A percentile compares a stretch with the other conserved stretches of the same genome.
These are phyloP conservation scores for Diaporthe sp. DNA, from an alignment of 2,329 filamentous ascomycete species.

Conservation along the genomic window DNA sequence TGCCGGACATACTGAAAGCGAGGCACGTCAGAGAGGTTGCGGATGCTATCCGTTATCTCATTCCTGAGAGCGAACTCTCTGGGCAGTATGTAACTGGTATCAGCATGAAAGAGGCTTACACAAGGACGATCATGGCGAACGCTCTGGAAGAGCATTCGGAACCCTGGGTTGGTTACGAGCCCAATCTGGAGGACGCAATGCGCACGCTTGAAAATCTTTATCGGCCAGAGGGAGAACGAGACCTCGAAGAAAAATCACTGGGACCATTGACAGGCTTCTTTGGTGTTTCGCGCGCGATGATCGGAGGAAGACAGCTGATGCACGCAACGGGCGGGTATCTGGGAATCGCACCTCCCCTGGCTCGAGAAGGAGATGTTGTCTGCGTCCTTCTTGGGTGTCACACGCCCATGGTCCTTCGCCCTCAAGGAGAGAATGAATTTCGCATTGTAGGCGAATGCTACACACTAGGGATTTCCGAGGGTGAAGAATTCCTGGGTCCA, in stretches of 20 bases:
- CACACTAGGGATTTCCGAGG: background rate
- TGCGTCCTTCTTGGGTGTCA: background rate
- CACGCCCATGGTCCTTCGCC: background rate
- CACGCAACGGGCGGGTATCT: background rate
- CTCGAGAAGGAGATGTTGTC: background rate
- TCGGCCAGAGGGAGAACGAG: background rate
- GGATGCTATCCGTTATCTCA: background rate
- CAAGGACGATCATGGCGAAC: background rate
- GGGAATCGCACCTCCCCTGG: background rate
- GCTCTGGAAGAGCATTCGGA: background rate
- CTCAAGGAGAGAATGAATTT: background rate
- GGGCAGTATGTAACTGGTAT: background rate
- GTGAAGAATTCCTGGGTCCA: background rate
- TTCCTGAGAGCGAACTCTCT: background rate
- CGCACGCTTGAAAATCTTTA: background rate
- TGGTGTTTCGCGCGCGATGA: background rate
- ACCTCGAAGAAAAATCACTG: background rate
- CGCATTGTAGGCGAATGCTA: background rate
- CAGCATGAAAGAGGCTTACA: conserved; percentile 4
- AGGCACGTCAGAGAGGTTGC: background rate
- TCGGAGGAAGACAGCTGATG: conserved; percentile 7
- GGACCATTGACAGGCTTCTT: background rate
- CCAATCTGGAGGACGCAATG: background rate
- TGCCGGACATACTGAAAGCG: background rate
- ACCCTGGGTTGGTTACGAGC: background rate